A percentile compares a stretch with the other conserved stretches of the same genome.
These are phyloP conservation scores for Lecanosticta acicola DNA, from an alignment of 2,329 filamentous ascomycete species.

Conservation along the genomic window DNA sequence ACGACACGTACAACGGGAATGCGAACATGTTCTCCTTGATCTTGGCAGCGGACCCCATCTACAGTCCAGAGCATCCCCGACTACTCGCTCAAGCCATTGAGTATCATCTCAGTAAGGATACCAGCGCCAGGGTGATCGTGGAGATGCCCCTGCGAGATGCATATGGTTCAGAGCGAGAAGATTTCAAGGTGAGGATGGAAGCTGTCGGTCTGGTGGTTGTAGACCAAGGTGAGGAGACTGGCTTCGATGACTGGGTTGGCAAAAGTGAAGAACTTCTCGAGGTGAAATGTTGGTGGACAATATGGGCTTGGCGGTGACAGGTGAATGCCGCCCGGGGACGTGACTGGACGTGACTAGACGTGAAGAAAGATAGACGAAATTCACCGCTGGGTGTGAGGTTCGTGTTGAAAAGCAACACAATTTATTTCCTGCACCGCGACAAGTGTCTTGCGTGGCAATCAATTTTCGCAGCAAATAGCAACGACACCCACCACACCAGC, in stretches of 20 bases:
- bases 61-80: slow-evolving; percentile 73
- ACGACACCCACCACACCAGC: no score
- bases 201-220: slow-evolving; percentile 49
- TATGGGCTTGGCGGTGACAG: slow-evolving; percentile 46
- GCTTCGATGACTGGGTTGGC: slow-evolving; percentile 68
- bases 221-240: slow-evolving; percentile 58
- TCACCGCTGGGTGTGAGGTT: no score
- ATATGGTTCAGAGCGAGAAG: slow-evolving; percentile 58
- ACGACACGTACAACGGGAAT: slow-evolving; percentile 8
- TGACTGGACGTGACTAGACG: no score
- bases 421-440: no score
- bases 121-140: slow-evolving; percentile 61
- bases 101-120: slow-evolving; percentile 56
- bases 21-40: slow-evolving; percentile 52
- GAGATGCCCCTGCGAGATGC: slow-evolving; percentile 75
- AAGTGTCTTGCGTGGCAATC: no score
- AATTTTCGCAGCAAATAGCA: no score
- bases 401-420: no score
- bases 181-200: slow-evolving; percentile 59
- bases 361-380: no score
- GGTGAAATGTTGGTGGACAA: slow-evolving; percentile 65
- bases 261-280: slow-evolving; percentile 39
- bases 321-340: no score
- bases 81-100: slow-evolving; percentile 67
- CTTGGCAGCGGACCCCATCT: slow-evolving; percentile 79